Percentiles rank a stretch among this genome's conserved stretches.
phyloP scores from a whole-genome alignment of 768 basidiomycete genomes.

The Polyporus arcularius region DNA sequence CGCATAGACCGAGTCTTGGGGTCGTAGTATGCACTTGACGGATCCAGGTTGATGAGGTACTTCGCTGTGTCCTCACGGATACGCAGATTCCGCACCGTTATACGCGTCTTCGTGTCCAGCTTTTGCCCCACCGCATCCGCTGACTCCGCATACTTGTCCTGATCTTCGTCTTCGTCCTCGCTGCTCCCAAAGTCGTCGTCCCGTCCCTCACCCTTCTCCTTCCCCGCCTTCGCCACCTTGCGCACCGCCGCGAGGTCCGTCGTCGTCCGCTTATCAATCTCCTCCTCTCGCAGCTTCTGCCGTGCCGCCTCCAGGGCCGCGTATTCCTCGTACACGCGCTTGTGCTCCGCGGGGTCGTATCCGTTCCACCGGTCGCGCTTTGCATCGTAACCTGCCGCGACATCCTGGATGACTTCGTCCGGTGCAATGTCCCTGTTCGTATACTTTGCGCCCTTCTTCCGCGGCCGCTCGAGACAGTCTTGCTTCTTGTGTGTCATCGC shows the following conservation, averaged over 20 bases:
- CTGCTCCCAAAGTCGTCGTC: conserved; percentile 96
- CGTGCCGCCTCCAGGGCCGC: conserved; percentile 88
- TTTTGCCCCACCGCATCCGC: conserved; percentile 99
- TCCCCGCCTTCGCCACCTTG: conserved; percentile 92
- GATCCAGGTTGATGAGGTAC: conserved; percentile 95
- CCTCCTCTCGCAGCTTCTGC: conserved; percentile 90
- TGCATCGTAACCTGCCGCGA: conserved; percentile 79
- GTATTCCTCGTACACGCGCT: conserved; percentile 89
- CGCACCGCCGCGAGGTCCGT: conserved; percentile 89
- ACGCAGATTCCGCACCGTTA: conserved; percentile 96
- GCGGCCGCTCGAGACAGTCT: conserved; percentile 95
- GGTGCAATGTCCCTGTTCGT: conserved; percentile 88
- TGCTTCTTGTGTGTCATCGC: conserved; percentile 89
- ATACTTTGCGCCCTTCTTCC: conserved; percentile 94
- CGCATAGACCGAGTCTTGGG: conserved; percentile 99
- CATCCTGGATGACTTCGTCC: conserved; percentile 87
- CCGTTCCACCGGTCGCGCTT: conserved; percentile 99
- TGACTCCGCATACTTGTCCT: conserved; percentile 97
- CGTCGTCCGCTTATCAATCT: conserved; percentile 96
- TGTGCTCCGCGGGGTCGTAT: conserved; percentile 88
- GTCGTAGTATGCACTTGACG: conserved; percentile 96
- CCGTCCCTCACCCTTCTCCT: conserved; percentile 63
- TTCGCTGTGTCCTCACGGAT: conserved; percentile 99
- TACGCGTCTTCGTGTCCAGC: conserved; percentile 95
- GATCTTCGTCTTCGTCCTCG: conserved; percentile 94